Evolutionary conservation across 1,284 basidiomycete species (phyloP).

Genomic region (Cryptococcus neoformans): DNA sequence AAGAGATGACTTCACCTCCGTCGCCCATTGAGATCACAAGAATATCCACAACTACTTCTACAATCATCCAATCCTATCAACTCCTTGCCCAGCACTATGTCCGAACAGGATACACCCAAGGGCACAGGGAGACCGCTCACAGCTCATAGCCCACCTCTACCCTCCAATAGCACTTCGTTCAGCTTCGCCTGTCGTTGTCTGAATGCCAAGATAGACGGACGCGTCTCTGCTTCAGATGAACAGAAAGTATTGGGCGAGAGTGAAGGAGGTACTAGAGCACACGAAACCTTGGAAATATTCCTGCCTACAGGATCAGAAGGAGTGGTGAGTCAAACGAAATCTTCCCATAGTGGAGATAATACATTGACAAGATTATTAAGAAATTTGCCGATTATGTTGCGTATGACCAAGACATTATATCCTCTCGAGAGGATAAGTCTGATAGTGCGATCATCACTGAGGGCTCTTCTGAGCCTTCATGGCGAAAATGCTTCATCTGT

Average conservation of each 20-base stretch:
- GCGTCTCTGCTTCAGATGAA: constrained; percentile 10
- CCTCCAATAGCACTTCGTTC: constrained; percentile 20
- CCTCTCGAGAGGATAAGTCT: neutral
- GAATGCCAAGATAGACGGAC: constrained; percentile 28
- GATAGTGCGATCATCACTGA: neutral
- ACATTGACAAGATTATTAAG: constrained; percentile 13
- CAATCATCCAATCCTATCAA: neutral
- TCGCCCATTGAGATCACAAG: too few relatives aligned
- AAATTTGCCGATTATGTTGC: constrained; percentile 24
- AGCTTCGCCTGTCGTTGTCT: constrained; percentile 32
- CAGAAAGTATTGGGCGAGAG: neutral
- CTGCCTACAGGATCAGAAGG: constrained; percentile 6
- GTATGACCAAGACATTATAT: constrained; percentile 17
- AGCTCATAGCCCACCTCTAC: neutral
- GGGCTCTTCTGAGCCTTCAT: constrained; percentile 8
- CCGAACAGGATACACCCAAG: neutral
- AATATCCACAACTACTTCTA: neutral
- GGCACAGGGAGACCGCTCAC: neutral
- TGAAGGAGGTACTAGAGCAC: neutral
- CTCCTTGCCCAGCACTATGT: neutral
- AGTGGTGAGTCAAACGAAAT: constrained; percentile 6
- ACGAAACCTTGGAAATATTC: neutral
- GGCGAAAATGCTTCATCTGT: constrained; percentile 43
- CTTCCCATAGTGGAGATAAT: neutral
- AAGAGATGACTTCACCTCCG: too few relatives aligned